Base-by-base conservation (phyloP, 106 monocot species). In the Apostasia shenzhenica region DNA sequence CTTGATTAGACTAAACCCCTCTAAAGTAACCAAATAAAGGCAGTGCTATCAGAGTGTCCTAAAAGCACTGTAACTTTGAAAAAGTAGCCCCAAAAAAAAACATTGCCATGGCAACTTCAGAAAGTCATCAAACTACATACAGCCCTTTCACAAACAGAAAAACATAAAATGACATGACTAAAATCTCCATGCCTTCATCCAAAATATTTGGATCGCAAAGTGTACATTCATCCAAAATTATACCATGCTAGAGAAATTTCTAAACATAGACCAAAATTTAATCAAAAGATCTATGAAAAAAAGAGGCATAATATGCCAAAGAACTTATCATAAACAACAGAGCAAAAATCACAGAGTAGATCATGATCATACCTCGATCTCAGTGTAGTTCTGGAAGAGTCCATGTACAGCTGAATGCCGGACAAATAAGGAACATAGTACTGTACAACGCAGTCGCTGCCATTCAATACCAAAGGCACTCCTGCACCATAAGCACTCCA, bases 401-500 rank as follows among this genome's bases (percentile, higher is more conserved):
- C 71, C 40, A 68, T 67, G 49, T 71, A 83, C 4, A 83, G 59
- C 46, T 84, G 84, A 48, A 84, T 80, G 11, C 70, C 83, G 8
- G 83, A 83, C 50, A 83, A 62, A 67, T 72, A 83, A 14, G 83
- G 83, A 56, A 84, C 84, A 69, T 80, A 84, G 51, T 80, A 84
- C 70, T 84, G 84, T 48, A 84, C 59, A 2, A 84, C 80, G 2
- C 41, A 63, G 38, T 84, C 84, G 3, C 72, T 67, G 1, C 67
- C 76, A 55, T 80, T 73, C 69, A 84, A 66, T 0, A 77, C 69
- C 56, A 84, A 61, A 9, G 84, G 84, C 49, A 84, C 84, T 42
- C 84, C 84, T 14, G 72, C 69, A 49, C 84, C 84, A 69, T 80
- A 80, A 26, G 76, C 83, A 67, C 88, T 89, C 88, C 84, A 89